phyloP scores from a whole-genome alignment of 768 basidiomycete genomes.

The Tylopilus sp. region DNA sequence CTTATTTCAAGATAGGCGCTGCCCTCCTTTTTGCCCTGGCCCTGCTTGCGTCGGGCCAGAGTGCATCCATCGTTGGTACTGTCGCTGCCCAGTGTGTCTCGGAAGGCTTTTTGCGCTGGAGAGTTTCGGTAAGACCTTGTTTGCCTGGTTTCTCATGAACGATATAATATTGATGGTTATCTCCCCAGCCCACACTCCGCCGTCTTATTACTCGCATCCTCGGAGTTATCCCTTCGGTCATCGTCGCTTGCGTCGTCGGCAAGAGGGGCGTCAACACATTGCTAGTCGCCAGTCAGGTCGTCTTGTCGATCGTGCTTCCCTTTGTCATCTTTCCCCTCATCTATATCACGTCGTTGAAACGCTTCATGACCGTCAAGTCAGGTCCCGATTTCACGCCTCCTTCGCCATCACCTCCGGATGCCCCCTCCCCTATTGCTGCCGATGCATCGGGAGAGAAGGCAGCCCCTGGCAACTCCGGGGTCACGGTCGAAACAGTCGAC shows the following conservation, averaged over 20 bases:
- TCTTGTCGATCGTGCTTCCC: constrained; percentile 78
- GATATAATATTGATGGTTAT: constrained; percentile 28
- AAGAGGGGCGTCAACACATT: constrained; percentile 66
- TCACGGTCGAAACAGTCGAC: constrained; percentile 50
- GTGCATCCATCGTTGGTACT: constrained; percentile 86
- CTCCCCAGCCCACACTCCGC: constrained; percentile 60
- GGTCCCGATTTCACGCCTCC: background rate
- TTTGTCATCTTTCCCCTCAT: constrained; percentile 83
- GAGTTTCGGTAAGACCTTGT: constrained; percentile 53
- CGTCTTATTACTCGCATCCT: constrained; percentile 81
- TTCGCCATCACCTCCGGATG: background rate
- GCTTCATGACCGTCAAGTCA: constrained; percentile 63
- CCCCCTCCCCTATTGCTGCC: background rate
- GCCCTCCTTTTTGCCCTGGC: constrained; percentile 88
- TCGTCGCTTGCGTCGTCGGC: constrained; percentile 73
- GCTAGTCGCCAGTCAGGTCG: constrained; percentile 84
- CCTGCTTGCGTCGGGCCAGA: constrained; percentile 82
- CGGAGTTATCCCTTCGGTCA: constrained; percentile 78
- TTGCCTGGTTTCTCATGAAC: constrained; percentile 20
- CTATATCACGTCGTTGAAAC: constrained; percentile 62
- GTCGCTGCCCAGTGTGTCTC: constrained; percentile 87
- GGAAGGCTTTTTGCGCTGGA: constrained; percentile 88
- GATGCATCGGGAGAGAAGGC: constrained; percentile 1
- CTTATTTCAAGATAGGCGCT: constrained; percentile 46
- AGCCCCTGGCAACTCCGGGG: too few relatives aligned